These are phyloP conservation scores for Penicillium canescens DNA, from an alignment of 495 filamentous ascomycete species.

Conservation along the genomic window DNA sequence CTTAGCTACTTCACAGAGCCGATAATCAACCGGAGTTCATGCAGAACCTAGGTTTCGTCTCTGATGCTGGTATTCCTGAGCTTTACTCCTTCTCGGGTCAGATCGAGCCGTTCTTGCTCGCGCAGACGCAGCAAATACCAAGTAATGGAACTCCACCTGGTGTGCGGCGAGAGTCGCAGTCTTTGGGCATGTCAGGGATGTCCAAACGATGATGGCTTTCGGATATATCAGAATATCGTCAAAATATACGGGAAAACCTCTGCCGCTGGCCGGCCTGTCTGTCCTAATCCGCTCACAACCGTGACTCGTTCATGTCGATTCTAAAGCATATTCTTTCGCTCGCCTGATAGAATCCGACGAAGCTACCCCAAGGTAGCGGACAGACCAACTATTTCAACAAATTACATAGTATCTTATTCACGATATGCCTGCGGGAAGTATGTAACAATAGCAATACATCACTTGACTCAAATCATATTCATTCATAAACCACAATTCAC, in stretches of 20 bases:
- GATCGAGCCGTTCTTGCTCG: slow-evolving; percentile 39
- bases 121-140: slow-evolving; percentile 34
- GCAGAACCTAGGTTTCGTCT: slow-evolving; percentile 45
- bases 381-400: too few relatives aligned
- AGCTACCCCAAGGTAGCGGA: too few relatives aligned
- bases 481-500: not conserved
- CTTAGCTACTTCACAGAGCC: slow-evolving; percentile 14
- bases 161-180: slow-evolving; percentile 27
- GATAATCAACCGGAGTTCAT: slow-evolving; percentile 46
- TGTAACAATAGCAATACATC: too few relatives aligned
- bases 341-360: too few relatives aligned
- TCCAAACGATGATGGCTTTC: slow-evolving; percentile 19
- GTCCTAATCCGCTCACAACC: too few relatives aligned
- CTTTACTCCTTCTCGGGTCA: slow-evolving; percentile 39
- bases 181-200: slow-evolving; percentile 14
- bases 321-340: too few relatives aligned
- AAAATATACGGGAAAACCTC: not conserved
- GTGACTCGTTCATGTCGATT: not conserved
- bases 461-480: too few relatives aligned
- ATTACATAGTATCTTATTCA: too few relatives aligned
- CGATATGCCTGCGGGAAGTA: too few relatives aligned
- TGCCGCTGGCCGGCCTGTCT: slow-evolving; percentile 14
- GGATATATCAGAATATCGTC: too few relatives aligned
- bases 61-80: slow-evolving; percentile 37
- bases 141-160: slow-evolving; percentile 15